Conservation (phyloP, 768 basidiomycete species). For the Termitomyces sp. region DNA sequence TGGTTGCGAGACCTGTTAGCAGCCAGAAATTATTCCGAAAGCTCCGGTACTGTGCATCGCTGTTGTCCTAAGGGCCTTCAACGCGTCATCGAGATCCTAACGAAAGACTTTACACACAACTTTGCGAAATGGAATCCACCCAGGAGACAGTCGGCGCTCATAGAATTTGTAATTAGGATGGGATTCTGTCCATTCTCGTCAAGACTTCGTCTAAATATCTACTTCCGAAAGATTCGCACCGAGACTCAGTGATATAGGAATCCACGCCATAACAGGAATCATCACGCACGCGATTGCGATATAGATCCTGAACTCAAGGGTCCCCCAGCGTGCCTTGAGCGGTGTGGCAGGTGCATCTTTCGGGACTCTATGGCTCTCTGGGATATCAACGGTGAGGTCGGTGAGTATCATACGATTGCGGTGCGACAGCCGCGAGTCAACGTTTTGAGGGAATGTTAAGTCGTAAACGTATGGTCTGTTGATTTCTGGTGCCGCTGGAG, state of each 20-base stretch:
- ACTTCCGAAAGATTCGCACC: constrained; percentile 45
- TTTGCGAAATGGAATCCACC: constrained; percentile 80
- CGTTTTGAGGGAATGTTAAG: constrained; percentile 1
- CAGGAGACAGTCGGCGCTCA: constrained; percentile 50
- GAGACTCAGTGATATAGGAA: constrained; percentile 68
- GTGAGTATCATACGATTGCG: constrained; percentile 25
- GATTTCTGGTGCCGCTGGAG: background rate
- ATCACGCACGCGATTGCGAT: constrained; percentile 53
- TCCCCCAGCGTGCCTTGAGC: constrained; percentile 55
- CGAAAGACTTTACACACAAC: constrained; percentile 50
- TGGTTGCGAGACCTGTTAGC: constrained; percentile 41
- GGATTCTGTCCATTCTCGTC: constrained; percentile 38
- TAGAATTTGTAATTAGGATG: constrained; percentile 75
- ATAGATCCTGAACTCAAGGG: constrained; percentile 80
- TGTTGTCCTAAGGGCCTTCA: constrained; percentile 67
- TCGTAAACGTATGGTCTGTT: background rate
- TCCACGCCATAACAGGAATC: constrained; percentile 73
- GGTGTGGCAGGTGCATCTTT: constrained; percentile 30
- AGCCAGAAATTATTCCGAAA: constrained; percentile 80
- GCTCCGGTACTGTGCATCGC: constrained; percentile 85
- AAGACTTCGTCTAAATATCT: background rate
- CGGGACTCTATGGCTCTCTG: constrained; percentile 30
- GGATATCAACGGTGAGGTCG: constrained; percentile 53
- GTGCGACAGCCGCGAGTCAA: constrained; percentile 2
- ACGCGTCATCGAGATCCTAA: constrained; percentile 1